These are phyloP conservation scores for Plicaturopsis crispa DNA, from an alignment of 768 basidiomycete genomes.

Conservation along the genomic window DNA sequence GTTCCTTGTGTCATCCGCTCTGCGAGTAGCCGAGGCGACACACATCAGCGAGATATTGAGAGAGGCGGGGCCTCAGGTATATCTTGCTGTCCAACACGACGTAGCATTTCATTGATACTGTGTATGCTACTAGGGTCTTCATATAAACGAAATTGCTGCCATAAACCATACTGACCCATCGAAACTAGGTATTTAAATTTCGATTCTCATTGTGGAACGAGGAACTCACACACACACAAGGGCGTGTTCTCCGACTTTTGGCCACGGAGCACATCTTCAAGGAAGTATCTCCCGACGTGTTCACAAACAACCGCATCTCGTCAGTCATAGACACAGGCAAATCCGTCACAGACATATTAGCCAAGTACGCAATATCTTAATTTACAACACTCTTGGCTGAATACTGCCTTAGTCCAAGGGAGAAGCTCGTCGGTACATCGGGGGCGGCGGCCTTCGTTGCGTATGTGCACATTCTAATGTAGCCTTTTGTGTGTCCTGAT, in stretches of 20 bases:
- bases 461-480: no score
- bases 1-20: no score
- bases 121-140: no score
- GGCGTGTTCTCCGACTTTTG: constrained; percentile 20
- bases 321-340: constrained; percentile 23
- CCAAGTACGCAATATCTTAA: constrained; percentile 17
- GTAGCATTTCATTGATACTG: no score
- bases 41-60: constrained; percentile 22
- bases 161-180: no score
- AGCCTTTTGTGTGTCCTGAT: constrained; percentile 6
- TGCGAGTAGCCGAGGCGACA: constrained; percentile 9
- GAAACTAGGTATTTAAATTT: no score
- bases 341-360: constrained; percentile 16
- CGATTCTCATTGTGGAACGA: no score
- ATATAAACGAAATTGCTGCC: no score
- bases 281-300: constrained; percentile 22
- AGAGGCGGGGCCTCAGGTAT: constrained; percentile 23
- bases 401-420: constrained; percentile 7
- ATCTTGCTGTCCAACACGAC: no score
- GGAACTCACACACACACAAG: no score
- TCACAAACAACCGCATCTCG: constrained; percentile 19
- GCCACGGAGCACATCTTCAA: constrained; percentile 20
- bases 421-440: constrained; percentile 13
- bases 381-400: no score
- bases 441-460: constrained; percentile 14